Evolutionary conservation across 2,329 filamentous ascomycete species (phyloP), one percentile per base, ranked within the genome.

Genomic region (Furcasterigmium furcatum): DNA sequence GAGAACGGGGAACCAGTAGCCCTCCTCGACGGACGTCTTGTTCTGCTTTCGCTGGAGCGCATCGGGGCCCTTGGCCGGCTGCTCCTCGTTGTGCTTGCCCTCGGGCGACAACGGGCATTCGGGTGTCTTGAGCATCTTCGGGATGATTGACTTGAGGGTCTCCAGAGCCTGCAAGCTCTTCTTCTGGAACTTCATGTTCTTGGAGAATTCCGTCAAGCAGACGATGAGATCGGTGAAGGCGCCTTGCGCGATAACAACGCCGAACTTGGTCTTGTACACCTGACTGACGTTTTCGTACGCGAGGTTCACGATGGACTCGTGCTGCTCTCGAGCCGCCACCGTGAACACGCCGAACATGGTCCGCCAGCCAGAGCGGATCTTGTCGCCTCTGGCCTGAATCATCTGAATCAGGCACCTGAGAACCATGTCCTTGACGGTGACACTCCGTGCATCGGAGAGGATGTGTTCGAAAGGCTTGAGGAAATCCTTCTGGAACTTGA

Each of bases 401-500:
- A 99, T 99, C 67, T 99, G 95, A 46, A 96, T 95, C 50, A 99
- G 73, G 62, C 95, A 99, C 36, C 92, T 84, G 20, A 99, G 73
- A 38, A 96, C 90, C 87, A 99, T 92, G 57, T 99, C 94, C 67
- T 99, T 99, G 57, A 99, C 94, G 1, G 88, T 84, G 16, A 96
- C 84, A 52, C 94, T 90, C 52, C 77, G 89, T 35, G 91, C 94
- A 63, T 99, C 97, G 47, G 88, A 85, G 72, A 99, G 89, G 56
- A 99, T 91, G 64, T 97, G 90, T 70, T 99, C 92, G 57, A 99
- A 99, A 0, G 95, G 94, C 67, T 96, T 97, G 44, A 99, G 71
- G 64, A 99, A 99, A 63, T 99, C 92, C 64, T 99, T 99, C 59
- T 99, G 94, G 61, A 99, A 99, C 66, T 97, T 97, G 80, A 99